Evolutionary conservation across 495 filamentous ascomycete genomes (phyloP).

Genomic region (Aspergillus baeticus): DNA sequence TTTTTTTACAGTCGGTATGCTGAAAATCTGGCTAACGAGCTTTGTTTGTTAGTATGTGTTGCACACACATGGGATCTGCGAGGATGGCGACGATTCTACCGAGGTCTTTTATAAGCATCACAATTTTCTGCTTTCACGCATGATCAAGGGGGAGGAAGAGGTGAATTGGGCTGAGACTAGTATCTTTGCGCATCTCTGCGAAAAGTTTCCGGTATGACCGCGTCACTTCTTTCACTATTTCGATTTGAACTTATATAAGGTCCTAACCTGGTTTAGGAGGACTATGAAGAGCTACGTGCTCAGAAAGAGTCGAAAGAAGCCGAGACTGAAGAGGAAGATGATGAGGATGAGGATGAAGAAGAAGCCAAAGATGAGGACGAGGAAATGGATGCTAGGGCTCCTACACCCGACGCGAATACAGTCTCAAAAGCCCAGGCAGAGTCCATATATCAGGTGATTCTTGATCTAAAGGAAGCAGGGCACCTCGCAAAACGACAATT

Average conservation of each 20-base stretch:
- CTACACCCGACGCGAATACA: conserved; percentile 28
- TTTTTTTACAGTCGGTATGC: not conserved
- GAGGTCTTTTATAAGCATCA: conserved; percentile 54
- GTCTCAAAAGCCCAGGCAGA: conserved; percentile 37
- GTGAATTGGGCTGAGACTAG: conserved; percentile 55
- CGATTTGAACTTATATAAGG: not conserved
- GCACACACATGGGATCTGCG: conserved; percentile 45
- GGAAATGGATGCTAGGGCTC: conserved; percentile 20
- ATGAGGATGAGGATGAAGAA: conserved; percentile 10
- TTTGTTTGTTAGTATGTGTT: conserved; percentile 33
- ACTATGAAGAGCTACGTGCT: conserved; percentile 36
- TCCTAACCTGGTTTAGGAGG: conserved; percentile 31
- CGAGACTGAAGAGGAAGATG: conserved; percentile 25
- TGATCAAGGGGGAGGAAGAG: conserved; percentile 55
- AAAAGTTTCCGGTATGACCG: conserved; percentile 44
- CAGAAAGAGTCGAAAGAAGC: conserved; percentile 27
- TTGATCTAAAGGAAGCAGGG: conserved; percentile 38
- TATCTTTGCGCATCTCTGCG: conserved; percentile 50
- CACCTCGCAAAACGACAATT: conserved; percentile 46
- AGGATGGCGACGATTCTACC: conserved; percentile 47
- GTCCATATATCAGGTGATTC: conserved; percentile 36
- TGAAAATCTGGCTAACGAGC: not conserved
- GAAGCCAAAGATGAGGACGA: conserved; percentile 14
- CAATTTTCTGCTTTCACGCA: conserved; percentile 54
- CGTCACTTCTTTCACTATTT: not conserved